These are phyloP conservation scores for Chloromonas sp. DNA, from an alignment of 163 green algal genomes.

Conservation along the genomic window DNA sequence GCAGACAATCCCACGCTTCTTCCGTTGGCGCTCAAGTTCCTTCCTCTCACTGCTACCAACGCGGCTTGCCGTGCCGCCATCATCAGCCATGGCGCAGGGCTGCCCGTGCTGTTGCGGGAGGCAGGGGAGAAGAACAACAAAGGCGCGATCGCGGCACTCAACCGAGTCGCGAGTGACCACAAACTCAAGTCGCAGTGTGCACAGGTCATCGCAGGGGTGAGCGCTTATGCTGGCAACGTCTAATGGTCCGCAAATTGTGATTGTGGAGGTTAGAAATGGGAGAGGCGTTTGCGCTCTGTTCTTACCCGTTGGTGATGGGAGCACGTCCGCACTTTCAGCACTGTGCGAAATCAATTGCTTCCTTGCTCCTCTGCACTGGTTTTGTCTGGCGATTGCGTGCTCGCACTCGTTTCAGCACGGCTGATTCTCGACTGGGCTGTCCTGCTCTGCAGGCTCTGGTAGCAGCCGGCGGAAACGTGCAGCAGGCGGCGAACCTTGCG, in stretches of 20 bases:
- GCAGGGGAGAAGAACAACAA: background rate
- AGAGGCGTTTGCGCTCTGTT: no score
- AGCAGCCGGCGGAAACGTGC: background rate
- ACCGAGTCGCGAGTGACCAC: background rate
- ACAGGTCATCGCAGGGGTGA: background rate
- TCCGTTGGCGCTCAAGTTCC: background rate
- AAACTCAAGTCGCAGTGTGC: constrained; percentile 7
- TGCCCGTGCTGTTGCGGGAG: constrained; percentile 4
- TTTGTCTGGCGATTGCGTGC: no score
- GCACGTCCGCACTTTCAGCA: no score
- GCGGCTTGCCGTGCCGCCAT: constrained; percentile 5
- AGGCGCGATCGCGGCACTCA: background rate
- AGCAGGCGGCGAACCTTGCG: background rate
- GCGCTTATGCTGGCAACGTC: background rate
- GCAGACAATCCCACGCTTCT: constrained; percentile 1
- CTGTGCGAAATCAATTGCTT: background rate
- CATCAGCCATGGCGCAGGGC: background rate
- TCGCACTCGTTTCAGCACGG: no score
- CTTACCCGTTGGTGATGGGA: no score
- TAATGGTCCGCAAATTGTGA: background rate
- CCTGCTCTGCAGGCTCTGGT: constrained; percentile 1
- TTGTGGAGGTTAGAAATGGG: no score
- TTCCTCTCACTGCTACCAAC: constrained; percentile 6
- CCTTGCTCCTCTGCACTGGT: background rate
- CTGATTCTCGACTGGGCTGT: background rate